Evolutionary conservation across 805 yeast species (phyloP).

Genomic region (Sungouiella blattae): DNA sequence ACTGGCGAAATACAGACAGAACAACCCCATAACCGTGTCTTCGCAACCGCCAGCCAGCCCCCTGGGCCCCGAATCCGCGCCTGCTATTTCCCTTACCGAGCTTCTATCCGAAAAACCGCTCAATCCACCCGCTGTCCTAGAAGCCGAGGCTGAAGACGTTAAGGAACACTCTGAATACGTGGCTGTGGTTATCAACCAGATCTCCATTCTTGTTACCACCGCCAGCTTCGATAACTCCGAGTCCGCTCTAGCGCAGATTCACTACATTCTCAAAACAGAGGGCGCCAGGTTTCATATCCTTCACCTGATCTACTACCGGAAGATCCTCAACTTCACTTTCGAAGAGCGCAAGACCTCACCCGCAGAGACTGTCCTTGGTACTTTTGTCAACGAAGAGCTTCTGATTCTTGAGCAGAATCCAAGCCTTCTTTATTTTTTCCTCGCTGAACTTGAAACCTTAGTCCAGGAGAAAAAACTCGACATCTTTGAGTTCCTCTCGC

Average conservation of each 20-base stretch:
- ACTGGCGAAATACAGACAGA: slow-evolving; percentile 5
- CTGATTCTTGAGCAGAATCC: slow-evolving; percentile 23
- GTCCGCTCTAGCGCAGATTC: slow-evolving; percentile 42
- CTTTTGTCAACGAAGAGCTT: slow-evolving; percentile 25
- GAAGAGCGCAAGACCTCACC: too few species aligned
- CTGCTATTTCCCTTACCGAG: slow-evolving; percentile 7
- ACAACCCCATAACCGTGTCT: slow-evolving; percentile 28
- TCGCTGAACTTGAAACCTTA: slow-evolving; percentile 13
- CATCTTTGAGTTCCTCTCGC: slow-evolving; percentile 22
- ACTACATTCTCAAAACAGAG: slow-evolving; percentile 34
- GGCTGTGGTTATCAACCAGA: slow-evolving; percentile 47
- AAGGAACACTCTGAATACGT: slow-evolving; percentile 25
- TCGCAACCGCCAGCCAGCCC: slow-evolving; percentile 32
- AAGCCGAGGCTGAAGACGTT: slow-evolving; percentile 4
- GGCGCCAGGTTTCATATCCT: slow-evolving; percentile 6
- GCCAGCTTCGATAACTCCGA: slow-evolving; percentile 39
- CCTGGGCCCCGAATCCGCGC: slow-evolving; percentile 29
- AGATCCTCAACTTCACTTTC: slow-evolving; percentile 4
- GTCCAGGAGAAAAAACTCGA: slow-evolving; percentile 4
- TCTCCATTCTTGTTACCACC: slow-evolving; percentile 48
- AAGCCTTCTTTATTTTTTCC: slow-evolving; percentile 21
- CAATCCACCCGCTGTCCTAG: slow-evolving; percentile 1
- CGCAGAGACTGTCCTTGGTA: slow-evolving; percentile 20
- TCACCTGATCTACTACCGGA: slow-evolving; percentile 9
- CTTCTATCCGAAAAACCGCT: slow-evolving; percentile 9